Percentiles rank a stretch among this genome's conserved stretches.
Conservation (phyloP, 2,329 filamentous ascomycete species). For the Tympanopsis confertula region DNA sequence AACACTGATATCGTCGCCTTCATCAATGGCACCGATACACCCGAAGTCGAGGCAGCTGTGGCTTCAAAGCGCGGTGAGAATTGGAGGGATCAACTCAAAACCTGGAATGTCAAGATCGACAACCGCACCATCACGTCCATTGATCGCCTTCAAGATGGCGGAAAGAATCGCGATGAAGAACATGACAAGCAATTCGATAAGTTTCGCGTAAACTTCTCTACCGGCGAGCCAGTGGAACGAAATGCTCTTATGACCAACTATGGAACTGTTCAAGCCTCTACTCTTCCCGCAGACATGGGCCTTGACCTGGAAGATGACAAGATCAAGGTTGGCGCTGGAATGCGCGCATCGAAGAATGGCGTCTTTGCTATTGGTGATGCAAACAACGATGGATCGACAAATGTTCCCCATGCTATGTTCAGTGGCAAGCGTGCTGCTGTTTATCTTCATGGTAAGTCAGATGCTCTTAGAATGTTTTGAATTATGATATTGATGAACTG, state of each 20-base stretch:
- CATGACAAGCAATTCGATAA: constrained; percentile 38
- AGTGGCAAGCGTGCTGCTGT: constrained; percentile 46
- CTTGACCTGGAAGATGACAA: constrained; percentile 30
- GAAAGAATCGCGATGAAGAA: constrained; percentile 26
- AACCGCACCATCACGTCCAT: constrained; percentile 40
- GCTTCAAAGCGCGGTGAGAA: constrained; percentile 26
- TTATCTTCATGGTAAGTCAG: constrained; percentile 9
- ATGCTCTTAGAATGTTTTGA: neutral
- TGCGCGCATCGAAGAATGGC: constrained; percentile 37
- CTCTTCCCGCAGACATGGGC: constrained; percentile 31
- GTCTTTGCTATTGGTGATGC: constrained; percentile 48
- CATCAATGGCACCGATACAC: constrained; percentile 45
- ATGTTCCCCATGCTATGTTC: constrained; percentile 49
- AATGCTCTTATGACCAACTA: constrained; percentile 40
- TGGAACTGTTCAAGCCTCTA: constrained; percentile 31
- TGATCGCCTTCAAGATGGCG: constrained; percentile 27
- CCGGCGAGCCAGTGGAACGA: constrained; percentile 30
- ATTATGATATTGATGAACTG: neutral
- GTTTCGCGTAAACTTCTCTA: constrained; percentile 41
- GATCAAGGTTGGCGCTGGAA: constrained; percentile 23
- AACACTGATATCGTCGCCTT: constrained; percentile 44
- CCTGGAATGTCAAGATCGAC: constrained; percentile 39
- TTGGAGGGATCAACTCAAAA: constrained; percentile 35
- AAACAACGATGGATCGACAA: constrained; percentile 45
- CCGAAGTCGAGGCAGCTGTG: constrained; percentile 21